Base-by-base conservation (phyloP, 1,139 yeast genomes). In the Starmera stellimalicola region DNA sequence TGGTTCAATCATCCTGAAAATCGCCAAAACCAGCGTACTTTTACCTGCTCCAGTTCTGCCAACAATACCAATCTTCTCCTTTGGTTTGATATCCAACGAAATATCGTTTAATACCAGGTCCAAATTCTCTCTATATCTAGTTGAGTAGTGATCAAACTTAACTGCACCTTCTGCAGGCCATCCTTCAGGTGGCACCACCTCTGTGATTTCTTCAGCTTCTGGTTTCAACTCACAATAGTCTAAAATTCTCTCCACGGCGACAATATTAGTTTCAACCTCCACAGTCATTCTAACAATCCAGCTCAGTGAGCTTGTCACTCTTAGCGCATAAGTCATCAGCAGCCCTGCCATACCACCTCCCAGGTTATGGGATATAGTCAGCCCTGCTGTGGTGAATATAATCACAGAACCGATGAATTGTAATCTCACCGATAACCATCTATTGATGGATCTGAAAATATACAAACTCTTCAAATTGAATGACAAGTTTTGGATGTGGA, bases 1-100 rank as follows among this genome's bases (percentile, higher is more conserved):
- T 0, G 88, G 73, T 48, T 81, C 91, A 35, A 82, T 67, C 40
- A 82, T 63, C 41, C 94, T 64, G 60, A 80, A 82, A n/a, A 82
- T 54, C 0, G 91, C 80, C 46, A 80, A 55, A 1, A 84, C 74
- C 32, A 82, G 58, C 2, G 88, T 73, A 25, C 84, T 75, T 52
- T 82, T 82, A 16, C 94, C 94, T 1, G 93, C 88, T 28, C 94
- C 94, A 0, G 94, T 82, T 44, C 94, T 67, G 8, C 94, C 94
- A 14, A 81, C 91, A 41, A 82, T 75, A 29, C 94, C 94, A 42
- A 82, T 62, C 49, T 82, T 82, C 44, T 82, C 91, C 14, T 60
- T 60, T 4, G 84, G 65, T 20, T 66, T 61, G 38, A 82, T 69
- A 3, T 62, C 57, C 31, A 81, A 50, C 25, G 61, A 57, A 33